These are phyloP conservation scores for Cadophora luteo-olivacea DNA, from an alignment of 2,329 filamentous ascomycete genomes.

Conservation along the genomic window DNA sequence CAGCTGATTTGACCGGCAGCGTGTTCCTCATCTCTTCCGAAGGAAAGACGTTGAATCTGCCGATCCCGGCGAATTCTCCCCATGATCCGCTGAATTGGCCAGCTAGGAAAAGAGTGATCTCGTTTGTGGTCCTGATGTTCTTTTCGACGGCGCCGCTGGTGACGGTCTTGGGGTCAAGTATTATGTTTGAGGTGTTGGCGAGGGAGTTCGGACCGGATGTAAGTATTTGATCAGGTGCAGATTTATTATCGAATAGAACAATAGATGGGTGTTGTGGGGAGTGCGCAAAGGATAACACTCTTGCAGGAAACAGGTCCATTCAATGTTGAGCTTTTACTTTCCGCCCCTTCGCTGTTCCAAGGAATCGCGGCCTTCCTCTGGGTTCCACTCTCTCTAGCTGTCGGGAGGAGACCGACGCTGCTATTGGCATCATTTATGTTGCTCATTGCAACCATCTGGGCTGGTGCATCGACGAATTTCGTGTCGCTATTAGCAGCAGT, in stretches of 20 bases:
- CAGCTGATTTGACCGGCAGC: constrained; percentile 21
- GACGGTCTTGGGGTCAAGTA: constrained; percentile 23
- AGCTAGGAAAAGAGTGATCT: constrained; percentile 23
- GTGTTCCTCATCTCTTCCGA: constrained; percentile 29
- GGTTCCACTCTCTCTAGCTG: constrained; percentile 28
- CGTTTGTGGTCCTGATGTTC: constrained; percentile 24
- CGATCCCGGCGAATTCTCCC: constrained; percentile 25
- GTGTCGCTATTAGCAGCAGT: constrained; percentile 24
- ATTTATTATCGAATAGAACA: no score
- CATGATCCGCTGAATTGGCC: constrained; percentile 34
- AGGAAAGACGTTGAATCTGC: constrained; percentile 28
- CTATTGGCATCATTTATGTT: constrained; percentile 16
- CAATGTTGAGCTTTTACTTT: constrained; percentile 16
- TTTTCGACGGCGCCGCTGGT: constrained; percentile 22
- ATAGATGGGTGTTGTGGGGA: no score
- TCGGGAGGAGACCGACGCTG: constrained; percentile 30
- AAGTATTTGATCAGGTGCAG: background rate
- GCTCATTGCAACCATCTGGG: constrained; percentile 21
- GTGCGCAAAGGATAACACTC: background rate
- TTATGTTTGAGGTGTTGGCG: constrained; percentile 23
- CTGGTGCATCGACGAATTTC: constrained; percentile 18
- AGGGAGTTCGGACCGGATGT: constrained; percentile 23
- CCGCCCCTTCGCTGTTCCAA: constrained; percentile 28
- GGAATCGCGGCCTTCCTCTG: constrained; percentile 31
- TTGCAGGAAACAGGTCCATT: constrained; percentile 28